phyloP scores from a whole-genome alignment of 768 basidiomycete species.

The Multifurca ochricompacta region DNA sequence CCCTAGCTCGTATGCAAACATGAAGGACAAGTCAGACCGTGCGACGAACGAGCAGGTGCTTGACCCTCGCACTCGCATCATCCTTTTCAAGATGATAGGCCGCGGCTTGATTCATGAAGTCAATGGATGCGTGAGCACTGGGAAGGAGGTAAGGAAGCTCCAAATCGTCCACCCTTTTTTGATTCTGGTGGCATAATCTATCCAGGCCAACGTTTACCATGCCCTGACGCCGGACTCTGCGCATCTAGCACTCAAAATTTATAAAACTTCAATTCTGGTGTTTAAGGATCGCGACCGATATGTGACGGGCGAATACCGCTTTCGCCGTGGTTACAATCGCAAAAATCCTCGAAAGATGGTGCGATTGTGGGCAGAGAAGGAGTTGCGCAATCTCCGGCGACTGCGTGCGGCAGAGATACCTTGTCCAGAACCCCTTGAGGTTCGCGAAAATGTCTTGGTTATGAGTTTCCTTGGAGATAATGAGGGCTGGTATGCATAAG shows the following conservation, averaged over 20 bases:
- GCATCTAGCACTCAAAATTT: conserved; percentile 93
- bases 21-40: conserved; percentile 94
- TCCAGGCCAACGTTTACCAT: conserved; percentile 94
- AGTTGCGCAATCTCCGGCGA: conserved; percentile 91
- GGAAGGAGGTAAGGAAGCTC: conserved; percentile 78
- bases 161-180: not conserved
- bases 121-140: conserved; percentile 94
- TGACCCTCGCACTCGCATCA: conserved; percentile 89
- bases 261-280: conserved; percentile 94
- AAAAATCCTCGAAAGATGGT: conserved; percentile 99
- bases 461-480: conserved; percentile 86
- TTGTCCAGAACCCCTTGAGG: conserved; percentile 86
- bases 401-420: conserved; percentile 74
- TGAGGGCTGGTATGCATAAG: conserved; percentile 63
- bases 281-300: conserved; percentile 99
- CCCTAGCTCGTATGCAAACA: conserved; percentile 76
- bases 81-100: conserved; percentile 94
- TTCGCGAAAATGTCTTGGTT: conserved; percentile 92
- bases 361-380: conserved; percentile 97
- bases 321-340: conserved; percentile 77
- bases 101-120: conserved; percentile 82
- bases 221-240: conserved; percentile 46
- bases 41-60: conserved; percentile 97
- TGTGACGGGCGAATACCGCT: conserved; percentile 93
- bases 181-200: not conserved